Percentiles rank a stretch among this genome's conserved stretches.
phyloP scores from a whole-genome alignment of 164 flowering plant genomes.

The Magnolia officinalis region DNA sequence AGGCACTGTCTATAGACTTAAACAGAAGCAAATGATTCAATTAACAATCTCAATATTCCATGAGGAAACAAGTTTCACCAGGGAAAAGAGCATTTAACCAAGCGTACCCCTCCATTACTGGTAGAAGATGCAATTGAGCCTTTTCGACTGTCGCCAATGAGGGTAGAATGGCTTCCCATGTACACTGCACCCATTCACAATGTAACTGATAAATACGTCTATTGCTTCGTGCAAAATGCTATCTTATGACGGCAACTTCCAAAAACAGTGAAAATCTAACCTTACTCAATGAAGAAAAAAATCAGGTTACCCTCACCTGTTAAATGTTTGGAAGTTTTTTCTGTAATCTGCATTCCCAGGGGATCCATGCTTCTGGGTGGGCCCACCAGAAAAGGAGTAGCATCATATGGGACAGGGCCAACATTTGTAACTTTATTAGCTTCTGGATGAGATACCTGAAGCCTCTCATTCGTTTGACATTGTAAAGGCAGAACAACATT shows the following conservation, averaged over 20 bases:
- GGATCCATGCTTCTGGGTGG: constrained; percentile 11
- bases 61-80: background rate
- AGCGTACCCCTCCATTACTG: constrained; percentile 36
- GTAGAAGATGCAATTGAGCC: constrained; percentile 20
- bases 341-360: constrained; percentile 13
- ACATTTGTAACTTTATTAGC: constrained; percentile 22
- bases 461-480: constrained; percentile 64
- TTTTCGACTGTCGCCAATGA: constrained; percentile 11
- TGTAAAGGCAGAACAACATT: constrained; percentile 90
- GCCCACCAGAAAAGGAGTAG: constrained; percentile 18
- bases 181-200: constrained; percentile 23
- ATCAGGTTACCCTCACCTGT: constrained; percentile 29
- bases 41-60: background rate
- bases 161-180: constrained; percentile 18
- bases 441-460: constrained; percentile 56
- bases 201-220: background rate
- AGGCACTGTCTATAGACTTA: background rate
- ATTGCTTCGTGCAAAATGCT: background rate
- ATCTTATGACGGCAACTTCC: background rate
- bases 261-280: background rate
- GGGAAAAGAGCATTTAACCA: background rate
- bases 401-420: constrained; percentile 21
- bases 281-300: background rate
- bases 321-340: constrained; percentile 15
- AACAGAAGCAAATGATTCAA: background rate